A percentile compares a stretch with the other conserved stretches of the same genome.
Evolutionary conservation across 208 protist genomes (phyloP).

Genomic region (Crithidia sp.): DNA sequence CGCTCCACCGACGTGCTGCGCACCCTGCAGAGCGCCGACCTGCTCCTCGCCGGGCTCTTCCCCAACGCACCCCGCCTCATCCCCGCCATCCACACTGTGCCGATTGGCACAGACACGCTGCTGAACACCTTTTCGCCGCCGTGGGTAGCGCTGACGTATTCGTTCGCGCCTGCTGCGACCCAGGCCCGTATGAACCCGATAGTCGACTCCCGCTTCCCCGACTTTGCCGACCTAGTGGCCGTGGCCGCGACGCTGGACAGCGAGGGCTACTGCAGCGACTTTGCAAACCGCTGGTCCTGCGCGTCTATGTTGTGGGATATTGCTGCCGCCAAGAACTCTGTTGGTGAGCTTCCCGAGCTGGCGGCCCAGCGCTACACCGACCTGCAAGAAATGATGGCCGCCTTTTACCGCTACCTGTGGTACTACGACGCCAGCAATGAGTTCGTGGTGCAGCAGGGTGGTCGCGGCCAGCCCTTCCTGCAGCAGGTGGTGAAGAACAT

Average conservation of each 20-base stretch:
- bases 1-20: slow-evolving; percentile 52
- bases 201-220: slow-evolving; percentile 27
- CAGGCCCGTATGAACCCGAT: slow-evolving; percentile 16
- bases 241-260: slow-evolving; percentile 32
- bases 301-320: slow-evolving; percentile 44
- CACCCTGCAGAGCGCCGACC: slow-evolving; percentile 51
- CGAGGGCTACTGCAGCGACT: slow-evolving; percentile 40
- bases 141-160: slow-evolving; percentile 17
- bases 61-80: slow-evolving; percentile 29
- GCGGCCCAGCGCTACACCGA: slow-evolving; percentile 26
- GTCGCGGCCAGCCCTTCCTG: slow-evolving; percentile 42
- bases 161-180: slow-evolving; percentile 15
- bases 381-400: slow-evolving; percentile 29
- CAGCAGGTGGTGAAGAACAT: slow-evolving; percentile 50
- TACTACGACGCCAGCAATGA: slow-evolving; percentile 39
- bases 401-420: slow-evolving; percentile 11
- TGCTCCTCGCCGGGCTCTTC: slow-evolving; percentile 44
- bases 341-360: slow-evolving; percentile 10
- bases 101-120: slow-evolving; percentile 18
- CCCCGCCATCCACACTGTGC: slow-evolving; percentile 58
- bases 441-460: slow-evolving; percentile 37
- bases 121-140: slow-evolving; percentile 33
- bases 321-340: slow-evolving; percentile 29
- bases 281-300: slow-evolving; percentile 29
- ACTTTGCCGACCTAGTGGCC: slow-evolving; percentile 26